Conservation (phyloP, 106 monocot species). For the Acanthochlamys bracteata region DNA sequence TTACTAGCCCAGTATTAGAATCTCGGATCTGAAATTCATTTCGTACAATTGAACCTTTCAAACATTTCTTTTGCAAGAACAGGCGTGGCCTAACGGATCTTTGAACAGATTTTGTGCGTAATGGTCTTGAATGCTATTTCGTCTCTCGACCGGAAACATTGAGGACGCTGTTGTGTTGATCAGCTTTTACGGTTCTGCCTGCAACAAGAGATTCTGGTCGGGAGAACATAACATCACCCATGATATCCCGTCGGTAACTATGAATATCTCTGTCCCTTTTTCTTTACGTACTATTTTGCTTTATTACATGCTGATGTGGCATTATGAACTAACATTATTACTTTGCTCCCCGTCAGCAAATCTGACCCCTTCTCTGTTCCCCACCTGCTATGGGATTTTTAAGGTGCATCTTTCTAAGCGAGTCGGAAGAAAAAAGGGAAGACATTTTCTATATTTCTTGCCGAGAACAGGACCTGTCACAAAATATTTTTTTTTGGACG, state of each 20-base stretch:
- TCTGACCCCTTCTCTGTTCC: constrained; percentile 3
- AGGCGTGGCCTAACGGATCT: constrained; percentile 7
- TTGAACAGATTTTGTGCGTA: constrained; percentile 15
- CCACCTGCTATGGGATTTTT: not conserved
- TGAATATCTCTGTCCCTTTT: constrained; percentile 19
- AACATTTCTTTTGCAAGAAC: constrained; percentile 5
- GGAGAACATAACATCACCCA: constrained; percentile 28
- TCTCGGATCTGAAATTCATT: constrained; percentile 13
- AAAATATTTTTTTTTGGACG: too few relatives aligned
- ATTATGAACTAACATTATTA: constrained; percentile 20
- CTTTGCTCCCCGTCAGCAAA: constrained; percentile 25
- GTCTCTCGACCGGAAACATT: constrained; percentile 4
- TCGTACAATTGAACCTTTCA: constrained; percentile 13
- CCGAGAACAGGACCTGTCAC: too few relatives aligned
- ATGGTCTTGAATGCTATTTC: too few relatives aligned
- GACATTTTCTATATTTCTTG: too few relatives aligned
- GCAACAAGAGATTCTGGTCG: not conserved
- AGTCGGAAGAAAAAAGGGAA: too few relatives aligned
- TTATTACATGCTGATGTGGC: constrained; percentile 18
- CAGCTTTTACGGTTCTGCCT: constrained; percentile 6
- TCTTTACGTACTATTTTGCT: constrained; percentile 21
- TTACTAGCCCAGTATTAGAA: not conserved
- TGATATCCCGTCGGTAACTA: constrained; percentile 21
- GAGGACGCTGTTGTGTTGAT: constrained; percentile 9
- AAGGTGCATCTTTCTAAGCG: too few relatives aligned